A percentile compares a stretch with the other conserved stretches of the same genome.
These are phyloP conservation scores for Pilaira anomala DNA, from an alignment of 192 early-diverging fungal species.

Conservation along the genomic window DNA sequence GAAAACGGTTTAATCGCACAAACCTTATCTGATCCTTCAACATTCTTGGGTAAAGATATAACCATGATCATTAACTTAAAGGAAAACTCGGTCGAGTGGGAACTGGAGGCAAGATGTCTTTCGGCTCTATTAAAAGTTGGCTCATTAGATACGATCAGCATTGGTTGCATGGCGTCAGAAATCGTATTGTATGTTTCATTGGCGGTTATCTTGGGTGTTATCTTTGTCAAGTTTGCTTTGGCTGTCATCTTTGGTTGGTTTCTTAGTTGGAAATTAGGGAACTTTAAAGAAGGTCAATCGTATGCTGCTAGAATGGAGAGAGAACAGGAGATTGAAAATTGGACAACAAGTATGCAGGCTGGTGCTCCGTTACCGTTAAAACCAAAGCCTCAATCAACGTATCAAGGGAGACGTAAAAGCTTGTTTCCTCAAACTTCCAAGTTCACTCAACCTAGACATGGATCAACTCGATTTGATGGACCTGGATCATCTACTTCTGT, in stretches of 20 bases:
- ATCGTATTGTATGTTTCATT: conserved; percentile 76
- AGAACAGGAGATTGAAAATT: conserved; percentile 68
- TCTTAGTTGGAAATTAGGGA: conserved; percentile 72
- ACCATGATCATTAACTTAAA: conserved; percentile 41
- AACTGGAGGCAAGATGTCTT: conserved; percentile 63
- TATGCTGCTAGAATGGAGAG: conserved; percentile 68
- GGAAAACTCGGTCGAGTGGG: conserved; percentile 41
- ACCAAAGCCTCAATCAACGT: not conserved
- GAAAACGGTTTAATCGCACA: conserved; percentile 25
- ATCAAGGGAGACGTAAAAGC: conserved; percentile 17
- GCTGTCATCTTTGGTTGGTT: conserved; percentile 85
- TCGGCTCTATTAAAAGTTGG: conserved; percentile 73
- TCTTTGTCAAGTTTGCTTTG: conserved; percentile 66
- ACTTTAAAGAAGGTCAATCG: conserved; percentile 59
- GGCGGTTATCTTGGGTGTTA: conserved; percentile 62
- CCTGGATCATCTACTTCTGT: not conserved
- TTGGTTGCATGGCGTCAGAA: conserved; percentile 81
- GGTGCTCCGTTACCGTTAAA: conserved; percentile 23
- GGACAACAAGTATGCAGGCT: conserved; percentile 68
- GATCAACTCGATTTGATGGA: conserved; percentile 23
- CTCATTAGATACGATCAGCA: conserved; percentile 66
- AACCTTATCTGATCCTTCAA: not conserved
- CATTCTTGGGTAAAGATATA: conserved; percentile 53
- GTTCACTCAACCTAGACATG: conserved; percentile 34
- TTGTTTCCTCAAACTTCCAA: conserved; percentile 34